A percentile compares a stretch with the other conserved stretches of the same genome.
Evolutionary conservation across 108 stramenopile species (phyloP).

Genomic region (Nannochloropsis oceanica): DNA sequence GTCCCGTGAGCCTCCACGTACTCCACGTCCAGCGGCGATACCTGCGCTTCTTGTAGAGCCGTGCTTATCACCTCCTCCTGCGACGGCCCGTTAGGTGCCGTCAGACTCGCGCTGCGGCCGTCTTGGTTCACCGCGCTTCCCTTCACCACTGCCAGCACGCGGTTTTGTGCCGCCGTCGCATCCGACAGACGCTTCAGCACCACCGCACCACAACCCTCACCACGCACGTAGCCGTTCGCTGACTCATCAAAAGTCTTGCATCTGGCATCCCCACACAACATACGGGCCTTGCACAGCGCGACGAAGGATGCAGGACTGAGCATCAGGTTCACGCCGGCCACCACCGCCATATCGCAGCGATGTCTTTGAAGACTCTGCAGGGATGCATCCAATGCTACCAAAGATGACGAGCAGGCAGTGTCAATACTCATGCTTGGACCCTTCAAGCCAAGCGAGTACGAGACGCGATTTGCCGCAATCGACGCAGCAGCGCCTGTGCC

Average conservation of each 20-base stretch:
- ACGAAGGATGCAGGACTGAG: conserved; percentile 26
- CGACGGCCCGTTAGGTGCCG: conserved; percentile 37
- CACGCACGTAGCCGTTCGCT: conserved; percentile 13
- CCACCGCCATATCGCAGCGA: conserved; percentile 19
- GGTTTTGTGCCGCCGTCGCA: background rate
- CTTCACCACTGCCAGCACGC: background rate
- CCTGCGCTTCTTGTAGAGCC: conserved; percentile 15
- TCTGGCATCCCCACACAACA: conserved; percentile 26
- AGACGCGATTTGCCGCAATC: background rate
- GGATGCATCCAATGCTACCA: conserved; percentile 33
- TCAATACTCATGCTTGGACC: conserved; percentile 38
- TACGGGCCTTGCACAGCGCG: conserved; percentile 31
- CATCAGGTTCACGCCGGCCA: conserved; percentile 9
- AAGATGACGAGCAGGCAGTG: conserved; percentile 42
- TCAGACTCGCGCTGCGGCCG: conserved; percentile 37
- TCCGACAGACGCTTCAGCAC: conserved; percentile 1
- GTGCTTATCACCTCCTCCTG: conserved; percentile 13
- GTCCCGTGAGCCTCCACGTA: conserved; percentile 43
- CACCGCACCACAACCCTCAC: conserved; percentile 22
- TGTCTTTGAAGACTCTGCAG: conserved; percentile 4
- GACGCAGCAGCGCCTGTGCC: background rate
- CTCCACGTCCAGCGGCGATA: conserved; percentile 13
- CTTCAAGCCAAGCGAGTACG: conserved; percentile 29
- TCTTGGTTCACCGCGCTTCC: conserved; percentile 33
- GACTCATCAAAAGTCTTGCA: conserved; percentile 23